phyloP scores from a whole-genome alignment of 176 grass and related monocot genomes.

The Poa pratensis region DNA sequence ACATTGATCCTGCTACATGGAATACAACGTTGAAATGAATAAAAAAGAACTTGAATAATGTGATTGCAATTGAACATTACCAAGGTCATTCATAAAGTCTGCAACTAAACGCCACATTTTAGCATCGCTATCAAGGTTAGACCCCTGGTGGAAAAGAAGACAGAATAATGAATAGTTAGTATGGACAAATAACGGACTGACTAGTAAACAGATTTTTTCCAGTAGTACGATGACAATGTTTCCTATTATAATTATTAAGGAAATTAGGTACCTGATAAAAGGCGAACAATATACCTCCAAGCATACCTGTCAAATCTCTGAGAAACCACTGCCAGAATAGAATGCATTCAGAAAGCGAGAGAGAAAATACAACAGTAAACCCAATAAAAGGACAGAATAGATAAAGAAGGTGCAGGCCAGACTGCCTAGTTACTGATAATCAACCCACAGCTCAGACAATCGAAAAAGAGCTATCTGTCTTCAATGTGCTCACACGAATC shows the following conservation, averaged over 20 bases:
- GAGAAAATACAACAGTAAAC: neutral
- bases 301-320: slow-evolving; percentile 96
- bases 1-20: neutral
- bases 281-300: slow-evolving; percentile 92
- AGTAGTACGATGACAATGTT: slow-evolving; percentile 14
- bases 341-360: neutral
- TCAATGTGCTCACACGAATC: neutral
- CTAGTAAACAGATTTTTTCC: slow-evolving; percentile 24
- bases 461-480: neutral
- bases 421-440: neutral
- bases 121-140: slow-evolving; percentile 90
- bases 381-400: neutral
- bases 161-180: slow-evolving; percentile 37
- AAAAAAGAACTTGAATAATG: neutral
- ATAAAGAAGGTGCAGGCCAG: neutral
- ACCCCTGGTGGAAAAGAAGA: slow-evolving; percentile 68
- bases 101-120: slow-evolving; percentile 97
- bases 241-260: slow-evolving; percentile 16
- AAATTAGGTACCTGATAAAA: slow-evolving; percentile 81
- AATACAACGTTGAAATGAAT: no score
- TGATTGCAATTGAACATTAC: slow-evolving; percentile 56
- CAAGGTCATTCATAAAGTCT: slow-evolving; percentile 99
- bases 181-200: neutral
- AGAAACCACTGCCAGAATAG: slow-evolving; percentile 86
- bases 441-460: neutral